Base-by-base conservation (phyloP, 495 filamentous ascomycete genomes). In the Symbiotaphrina buchneri region DNA sequence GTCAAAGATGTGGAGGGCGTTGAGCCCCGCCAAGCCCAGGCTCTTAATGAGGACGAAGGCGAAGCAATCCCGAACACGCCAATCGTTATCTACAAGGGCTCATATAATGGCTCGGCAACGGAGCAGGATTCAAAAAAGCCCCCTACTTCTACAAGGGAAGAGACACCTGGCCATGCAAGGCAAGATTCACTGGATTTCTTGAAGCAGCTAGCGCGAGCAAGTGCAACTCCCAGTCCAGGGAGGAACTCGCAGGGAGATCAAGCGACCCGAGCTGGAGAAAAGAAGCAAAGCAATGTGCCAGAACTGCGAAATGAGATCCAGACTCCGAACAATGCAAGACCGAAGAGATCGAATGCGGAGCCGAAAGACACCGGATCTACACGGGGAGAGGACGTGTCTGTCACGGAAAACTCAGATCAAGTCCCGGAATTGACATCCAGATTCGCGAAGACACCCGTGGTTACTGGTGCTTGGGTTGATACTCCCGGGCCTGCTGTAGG, bases 41-140 rank as follows among this genome's bases (percentile, higher is more conserved):
- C 27, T 8, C 5, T 13, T 5, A 21, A 20, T 29, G 37, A 46
- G 15, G 45, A 39, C 27, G 54, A 51, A 10, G 54, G 52, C 11
- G 46, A 53, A 25, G 42, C 40, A 16, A 58, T 61, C 4, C 54
- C 53, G 1, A 56, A 71, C 36, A 66, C 64, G 0, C 65, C 71
- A 1, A 49, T 68, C 30, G 49, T 58, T 6, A 46, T 67, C 23
- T 69, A 56, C 38, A 63, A 47, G 33, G 47, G 41, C 31, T 36
- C 37, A n/a, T 38, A 43, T 28, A 30, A 29, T 11, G 11, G 17
- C 16, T 6, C 34, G 7, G 18, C 6, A n/a, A 30, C 5, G 47
- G 38, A 38, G 28, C 33, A 30, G 26, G 35, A 32, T 3, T 18
- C 36, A n/a, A n/a, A n/a, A n/a, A n/a, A n/a, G n/a, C n/a, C n/a